Percentiles rank a stretch among this genome's conserved stretches.
Conservation (phyloP, 2,329 filamentous ascomycete genomes). For the Phoma sp. region DNA sequence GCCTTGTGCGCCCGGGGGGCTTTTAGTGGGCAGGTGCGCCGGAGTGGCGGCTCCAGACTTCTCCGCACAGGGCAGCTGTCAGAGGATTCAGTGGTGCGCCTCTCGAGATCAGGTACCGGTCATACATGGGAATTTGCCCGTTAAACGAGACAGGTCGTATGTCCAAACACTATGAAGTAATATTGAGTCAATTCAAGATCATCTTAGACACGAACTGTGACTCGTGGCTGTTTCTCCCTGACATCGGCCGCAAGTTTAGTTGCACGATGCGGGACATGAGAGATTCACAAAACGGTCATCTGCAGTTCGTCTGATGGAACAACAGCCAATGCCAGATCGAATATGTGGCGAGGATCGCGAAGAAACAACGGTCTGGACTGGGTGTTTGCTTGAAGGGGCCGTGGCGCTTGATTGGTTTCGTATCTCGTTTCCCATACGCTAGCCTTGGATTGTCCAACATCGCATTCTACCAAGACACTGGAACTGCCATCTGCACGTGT, state of each 20-base stretch:
- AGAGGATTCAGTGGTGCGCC: constrained; percentile 1
- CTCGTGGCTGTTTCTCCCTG: background rate
- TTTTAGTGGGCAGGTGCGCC: constrained; percentile 1
- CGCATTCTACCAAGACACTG: background rate
- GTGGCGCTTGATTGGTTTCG: background rate
- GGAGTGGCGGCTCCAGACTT: constrained; percentile 11
- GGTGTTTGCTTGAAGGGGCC: background rate
- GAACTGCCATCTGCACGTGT: constrained; percentile 1
- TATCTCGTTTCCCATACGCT: background rate
- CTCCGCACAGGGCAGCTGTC: constrained; percentile 7
- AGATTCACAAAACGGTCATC: background rate
- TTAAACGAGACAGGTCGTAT: background rate
- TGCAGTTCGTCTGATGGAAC: background rate
- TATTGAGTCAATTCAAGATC: background rate
- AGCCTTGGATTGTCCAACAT: background rate
- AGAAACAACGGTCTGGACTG: constrained; percentile 2
- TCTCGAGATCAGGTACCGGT: background rate
- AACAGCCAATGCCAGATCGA: constrained; percentile 6
- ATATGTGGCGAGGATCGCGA: constrained; percentile 14
- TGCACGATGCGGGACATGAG: background rate
- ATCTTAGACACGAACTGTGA: background rate
- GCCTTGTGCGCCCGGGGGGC: background rate
- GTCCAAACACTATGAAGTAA: background rate
- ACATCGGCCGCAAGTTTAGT: constrained; percentile 1
- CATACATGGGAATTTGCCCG: background rate